A percentile compares a stretch with the other conserved stretches of the same genome.
Evolutionary conservation across 208 protist genomes (phyloP).

Genomic region (Leptomonas seymouri): DNA sequence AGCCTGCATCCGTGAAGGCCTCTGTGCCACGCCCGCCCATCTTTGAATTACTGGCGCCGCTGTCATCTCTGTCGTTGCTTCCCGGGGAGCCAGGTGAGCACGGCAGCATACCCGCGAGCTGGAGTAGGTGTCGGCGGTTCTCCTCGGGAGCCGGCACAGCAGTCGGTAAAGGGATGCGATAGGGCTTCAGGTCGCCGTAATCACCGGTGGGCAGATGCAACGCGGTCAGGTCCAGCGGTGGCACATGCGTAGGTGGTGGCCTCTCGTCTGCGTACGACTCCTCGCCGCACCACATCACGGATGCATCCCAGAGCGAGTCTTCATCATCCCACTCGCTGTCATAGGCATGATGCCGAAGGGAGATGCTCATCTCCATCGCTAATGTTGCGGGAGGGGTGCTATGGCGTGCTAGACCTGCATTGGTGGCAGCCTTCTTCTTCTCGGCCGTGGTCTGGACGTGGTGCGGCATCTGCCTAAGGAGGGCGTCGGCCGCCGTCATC

Average conservation of each 20-base stretch:
- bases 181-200: conserved; percentile 16
- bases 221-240: conserved; percentile 18
- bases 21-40: not conserved
- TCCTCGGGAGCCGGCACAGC: conserved; percentile 23
- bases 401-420: not conserved
- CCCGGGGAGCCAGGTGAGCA: not conserved
- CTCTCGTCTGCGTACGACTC: not conserved
- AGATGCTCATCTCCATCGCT: not conserved
- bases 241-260: conserved; percentile 5
- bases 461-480: conserved; percentile 1
- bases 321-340: conserved; percentile 12
- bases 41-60: no score
- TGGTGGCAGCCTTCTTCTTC: not conserved
- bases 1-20: not conserved
- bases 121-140: not conserved
- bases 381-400: not conserved
- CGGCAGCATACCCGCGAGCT: conserved; percentile 2
- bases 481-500: conserved; percentile 8
- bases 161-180: conserved; percentile 27
- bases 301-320: conserved; percentile 16
- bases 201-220: conserved; percentile 19
- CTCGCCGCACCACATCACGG: conserved; percentile 19
- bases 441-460: not conserved
- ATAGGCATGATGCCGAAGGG: not conserved
- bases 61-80: not conserved